phyloP scores from a whole-genome alignment of 2,329 filamentous ascomycete genomes.

The Xylaria arbuscula region DNA sequence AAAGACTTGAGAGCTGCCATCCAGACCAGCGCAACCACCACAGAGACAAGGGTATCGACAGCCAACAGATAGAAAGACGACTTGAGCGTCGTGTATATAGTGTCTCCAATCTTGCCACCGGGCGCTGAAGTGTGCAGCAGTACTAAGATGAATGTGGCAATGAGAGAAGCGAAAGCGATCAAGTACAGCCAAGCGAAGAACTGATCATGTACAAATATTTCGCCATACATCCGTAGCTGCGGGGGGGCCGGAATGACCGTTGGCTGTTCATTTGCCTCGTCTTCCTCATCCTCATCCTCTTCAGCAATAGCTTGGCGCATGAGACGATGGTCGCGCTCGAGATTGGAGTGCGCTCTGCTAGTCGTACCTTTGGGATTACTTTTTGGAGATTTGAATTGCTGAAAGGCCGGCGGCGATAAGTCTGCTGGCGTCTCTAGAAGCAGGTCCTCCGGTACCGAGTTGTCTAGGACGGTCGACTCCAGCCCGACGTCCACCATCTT shows the following conservation, averaged over 20 bases:
- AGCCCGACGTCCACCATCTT: constrained; percentile 91
- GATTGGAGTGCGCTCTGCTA: constrained; percentile 56
- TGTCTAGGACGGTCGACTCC: constrained; percentile 71
- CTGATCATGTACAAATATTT: constrained; percentile 83
- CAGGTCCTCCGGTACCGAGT: constrained; percentile 71
- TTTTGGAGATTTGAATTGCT: constrained; percentile 63
- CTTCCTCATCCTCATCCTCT: constrained; percentile 51
- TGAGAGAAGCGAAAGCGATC: constrained; percentile 83
- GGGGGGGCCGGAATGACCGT: constrained; percentile 57
- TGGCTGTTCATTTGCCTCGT: constrained; percentile 39
- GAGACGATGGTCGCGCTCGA: constrained; percentile 61
- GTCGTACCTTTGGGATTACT: constrained; percentile 54
- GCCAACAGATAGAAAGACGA: constrained; percentile 90
- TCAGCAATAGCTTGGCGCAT: constrained; percentile 55
- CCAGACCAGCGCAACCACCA: constrained; percentile 91
- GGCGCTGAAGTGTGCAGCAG: constrained; percentile 87
- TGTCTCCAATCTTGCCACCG: constrained; percentile 82
- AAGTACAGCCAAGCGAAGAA: constrained; percentile 94
- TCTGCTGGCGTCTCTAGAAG: constrained; percentile 64
- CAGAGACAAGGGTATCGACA: constrained; percentile 89
- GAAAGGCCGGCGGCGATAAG: constrained; percentile 69
- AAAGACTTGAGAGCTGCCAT: constrained; percentile 88
- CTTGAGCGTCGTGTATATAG: constrained; percentile 89
- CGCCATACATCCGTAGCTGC: constrained; percentile 68
- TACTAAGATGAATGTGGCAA: constrained; percentile 89